A percentile compares a stretch with the other conserved stretches of the same genome.
Evolutionary conservation across 805 yeast species (phyloP).

Genomic region (Metschnikowia bowlesiae): DNA sequence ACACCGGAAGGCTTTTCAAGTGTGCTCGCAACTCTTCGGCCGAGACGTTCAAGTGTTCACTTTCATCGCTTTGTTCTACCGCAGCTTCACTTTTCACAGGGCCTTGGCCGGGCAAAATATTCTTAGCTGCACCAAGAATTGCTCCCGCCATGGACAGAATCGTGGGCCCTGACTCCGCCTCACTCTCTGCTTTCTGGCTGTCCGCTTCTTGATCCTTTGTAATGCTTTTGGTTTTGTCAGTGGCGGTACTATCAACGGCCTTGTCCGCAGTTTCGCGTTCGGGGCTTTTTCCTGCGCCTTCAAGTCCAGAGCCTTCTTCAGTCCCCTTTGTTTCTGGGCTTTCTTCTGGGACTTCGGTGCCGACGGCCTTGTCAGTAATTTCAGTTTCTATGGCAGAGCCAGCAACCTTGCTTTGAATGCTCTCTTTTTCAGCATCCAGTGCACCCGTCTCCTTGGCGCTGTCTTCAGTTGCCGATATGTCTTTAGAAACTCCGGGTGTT

Average conservation of each 20-base stretch:
- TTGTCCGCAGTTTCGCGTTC: too few relatives aligned
- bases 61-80: conserved; percentile 9
- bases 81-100: not conserved
- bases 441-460: not conserved
- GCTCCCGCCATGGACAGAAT: conserved; percentile 2
- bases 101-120: conserved; percentile 1
- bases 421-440: not conserved
- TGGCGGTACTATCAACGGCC: too few relatives aligned
- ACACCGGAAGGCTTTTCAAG: conserved; percentile 55
- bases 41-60: conserved; percentile 30
- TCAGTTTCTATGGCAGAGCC: not conserved
- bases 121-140: not conserved
- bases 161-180: not conserved
- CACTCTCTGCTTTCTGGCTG: not conserved
- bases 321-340: too few relatives aligned
- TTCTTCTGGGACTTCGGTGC: too few relatives aligned
- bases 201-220: not conserved
- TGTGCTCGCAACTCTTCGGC: conserved; percentile 42
- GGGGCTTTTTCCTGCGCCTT: too few relatives aligned
- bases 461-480: not conserved
- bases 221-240: too few relatives aligned
- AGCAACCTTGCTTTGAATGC: not conserved
- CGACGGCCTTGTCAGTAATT: not conserved
- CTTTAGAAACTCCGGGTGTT: not conserved
- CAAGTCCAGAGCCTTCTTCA: too few relatives aligned